A percentile compares a stretch with the other conserved stretches of the same genome.
These are phyloP conservation scores for Metschnikowia similis DNA, from an alignment of 805 yeast species.

Conservation along the genomic window DNA sequence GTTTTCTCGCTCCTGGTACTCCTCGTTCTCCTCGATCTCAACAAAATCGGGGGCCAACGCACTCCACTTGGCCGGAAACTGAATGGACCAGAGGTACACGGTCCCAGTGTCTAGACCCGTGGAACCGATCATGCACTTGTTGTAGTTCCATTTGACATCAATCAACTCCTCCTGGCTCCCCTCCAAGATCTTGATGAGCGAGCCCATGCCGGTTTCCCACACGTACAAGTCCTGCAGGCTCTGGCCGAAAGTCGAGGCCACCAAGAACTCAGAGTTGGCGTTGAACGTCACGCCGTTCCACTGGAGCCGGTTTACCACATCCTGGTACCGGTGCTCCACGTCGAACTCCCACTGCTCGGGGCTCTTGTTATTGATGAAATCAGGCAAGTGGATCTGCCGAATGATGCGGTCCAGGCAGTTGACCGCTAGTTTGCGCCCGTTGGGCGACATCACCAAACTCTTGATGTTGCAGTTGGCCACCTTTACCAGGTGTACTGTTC, in stretches of 20 bases:
- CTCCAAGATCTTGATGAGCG: constrained; percentile 82
- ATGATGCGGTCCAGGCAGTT: constrained; percentile 77
- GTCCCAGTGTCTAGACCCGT: constrained; percentile 84
- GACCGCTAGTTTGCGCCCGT: constrained; percentile 60
- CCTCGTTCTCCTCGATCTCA: constrained; percentile 87
- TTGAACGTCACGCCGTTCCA: constrained; percentile 83
- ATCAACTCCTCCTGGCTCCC: constrained; percentile 87
- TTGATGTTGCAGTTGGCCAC: constrained; percentile 71
- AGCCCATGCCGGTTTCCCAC: constrained; percentile 89
- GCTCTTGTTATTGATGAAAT: constrained; percentile 31
- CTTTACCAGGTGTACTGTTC: constrained; percentile 46
- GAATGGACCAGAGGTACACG: constrained; percentile 76
- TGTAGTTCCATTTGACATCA: constrained; percentile 82
- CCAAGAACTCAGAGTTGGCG: constrained; percentile 72
- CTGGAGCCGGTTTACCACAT: constrained; percentile 80
- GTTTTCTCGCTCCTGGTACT: constrained; percentile 83
- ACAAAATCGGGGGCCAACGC: constrained; percentile 95
- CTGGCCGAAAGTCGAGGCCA: constrained; percentile 80
- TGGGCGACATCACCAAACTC: constrained; percentile 54
- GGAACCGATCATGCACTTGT: constrained; percentile 69
- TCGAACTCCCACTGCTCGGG: constrained; percentile 48
- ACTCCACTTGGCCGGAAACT: constrained; percentile 90
- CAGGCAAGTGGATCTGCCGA: constrained; percentile 54
- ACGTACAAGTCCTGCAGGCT: constrained; percentile 85
- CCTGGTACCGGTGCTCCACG: constrained; percentile 79